These are phyloP conservation scores for Viola pubescens DNA, from an alignment of 441 rosid genomes.

Conservation along the genomic window DNA sequence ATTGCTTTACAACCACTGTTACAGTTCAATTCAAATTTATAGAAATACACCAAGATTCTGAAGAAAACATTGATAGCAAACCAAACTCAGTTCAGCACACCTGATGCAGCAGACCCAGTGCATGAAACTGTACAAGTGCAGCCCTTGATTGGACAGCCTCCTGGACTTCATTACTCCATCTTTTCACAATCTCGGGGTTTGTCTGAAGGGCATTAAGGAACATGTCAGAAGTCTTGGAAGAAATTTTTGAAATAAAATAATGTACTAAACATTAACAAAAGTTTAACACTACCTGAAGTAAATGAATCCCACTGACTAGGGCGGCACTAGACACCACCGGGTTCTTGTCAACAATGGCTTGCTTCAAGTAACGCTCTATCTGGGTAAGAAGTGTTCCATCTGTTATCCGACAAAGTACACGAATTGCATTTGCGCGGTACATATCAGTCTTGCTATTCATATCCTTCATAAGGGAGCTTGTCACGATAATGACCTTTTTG, in stretches of 20 bases:
- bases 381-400: slow-evolving; percentile 94
- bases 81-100: slow-evolving; percentile 24
- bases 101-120: slow-evolving; percentile 92
- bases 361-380: slow-evolving; percentile 93
- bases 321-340: slow-evolving; percentile 99
- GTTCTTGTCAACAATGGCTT: slow-evolving; percentile 98
- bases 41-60: background rate
- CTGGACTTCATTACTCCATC: slow-evolving; percentile 99
- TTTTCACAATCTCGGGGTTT: slow-evolving; percentile 94
- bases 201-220: slow-evolving; percentile 41
- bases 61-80: no score
- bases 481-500: slow-evolving; percentile 83
- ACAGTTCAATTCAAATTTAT: background rate
- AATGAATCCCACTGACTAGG: slow-evolving; percentile 94
- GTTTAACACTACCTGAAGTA: slow-evolving; percentile 59
- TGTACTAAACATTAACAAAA: background rate
- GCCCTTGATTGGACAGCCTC: slow-evolving; percentile 98
- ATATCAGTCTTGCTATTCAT: slow-evolving; percentile 98
- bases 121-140: slow-evolving; percentile 97
- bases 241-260: background rate
- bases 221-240: slow-evolving; percentile 4
- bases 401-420: slow-evolving; percentile 89
- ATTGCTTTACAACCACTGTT: background rate
- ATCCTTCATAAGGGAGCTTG: slow-evolving; percentile 98
- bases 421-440: slow-evolving; percentile 97